Percentiles rank a stretch among this genome's conserved stretches.
Conservation (phyloP, 345 rosid genomes). For the Geranium brycei region DNA sequence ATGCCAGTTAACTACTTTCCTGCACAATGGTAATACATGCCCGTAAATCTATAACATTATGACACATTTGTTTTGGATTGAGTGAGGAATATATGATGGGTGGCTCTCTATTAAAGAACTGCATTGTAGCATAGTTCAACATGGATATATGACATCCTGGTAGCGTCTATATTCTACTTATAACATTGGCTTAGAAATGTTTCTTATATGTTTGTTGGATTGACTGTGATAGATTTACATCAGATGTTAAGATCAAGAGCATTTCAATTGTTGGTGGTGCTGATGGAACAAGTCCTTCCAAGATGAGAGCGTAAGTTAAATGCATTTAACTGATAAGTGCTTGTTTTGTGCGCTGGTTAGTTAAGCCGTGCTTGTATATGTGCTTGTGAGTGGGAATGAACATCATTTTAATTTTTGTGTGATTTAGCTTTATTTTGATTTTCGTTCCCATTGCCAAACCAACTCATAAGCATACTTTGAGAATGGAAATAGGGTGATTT, state of each 20-base stretch:
- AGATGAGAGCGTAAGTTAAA: slow-evolving; percentile 72
- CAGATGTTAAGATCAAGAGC: slow-evolving; percentile 94
- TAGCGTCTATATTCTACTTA: not conserved
- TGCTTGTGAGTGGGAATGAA: too few species aligned
- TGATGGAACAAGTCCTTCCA: slow-evolving; percentile 89
- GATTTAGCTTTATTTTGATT: too few species aligned
- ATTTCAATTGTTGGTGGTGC: slow-evolving; percentile 83
- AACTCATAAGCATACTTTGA: too few species aligned
- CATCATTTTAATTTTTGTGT: too few species aligned
- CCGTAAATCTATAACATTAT: too few species aligned
- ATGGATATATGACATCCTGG: not conserved
- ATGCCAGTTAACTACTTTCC: not conserved
- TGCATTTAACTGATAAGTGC: not conserved
- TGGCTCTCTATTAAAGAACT: not conserved
- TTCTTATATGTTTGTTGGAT: not conserved
- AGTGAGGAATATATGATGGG: not conserved
- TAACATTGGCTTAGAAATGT: not conserved
- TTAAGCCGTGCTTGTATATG: too few species aligned
- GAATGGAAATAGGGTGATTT: too few species aligned
- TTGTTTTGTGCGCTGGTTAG: too few species aligned
- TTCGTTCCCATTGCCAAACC: too few species aligned
- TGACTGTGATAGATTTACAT: slow-evolving; percentile 50
- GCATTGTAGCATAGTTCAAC: not conserved
- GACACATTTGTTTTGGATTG: not conserved
- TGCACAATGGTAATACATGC: not conserved